phyloP scores from a whole-genome alignment of 139 green algal species.

The Desmodesmus armatus region DNA sequence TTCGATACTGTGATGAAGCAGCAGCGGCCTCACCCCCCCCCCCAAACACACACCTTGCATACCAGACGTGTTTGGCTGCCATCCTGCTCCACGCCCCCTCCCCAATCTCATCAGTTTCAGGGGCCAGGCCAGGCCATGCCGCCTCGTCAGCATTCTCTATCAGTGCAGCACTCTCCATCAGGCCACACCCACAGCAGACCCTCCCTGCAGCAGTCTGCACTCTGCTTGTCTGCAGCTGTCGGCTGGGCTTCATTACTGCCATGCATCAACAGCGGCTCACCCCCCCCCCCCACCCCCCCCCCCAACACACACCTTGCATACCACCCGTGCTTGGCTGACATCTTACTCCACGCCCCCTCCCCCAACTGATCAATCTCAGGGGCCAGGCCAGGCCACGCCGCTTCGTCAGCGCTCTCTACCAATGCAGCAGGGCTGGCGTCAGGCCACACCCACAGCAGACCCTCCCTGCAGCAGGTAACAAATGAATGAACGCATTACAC shows the following conservation, averaged over 20 bases:
- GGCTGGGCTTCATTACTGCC: not conserved
- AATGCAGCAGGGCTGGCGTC: slow-evolving; percentile 1
- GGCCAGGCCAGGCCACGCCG: slow-evolving; percentile 19
- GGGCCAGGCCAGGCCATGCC: slow-evolving; percentile 20
- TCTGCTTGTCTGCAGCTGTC: not conserved
- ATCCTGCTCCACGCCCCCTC: slow-evolving; percentile 1
- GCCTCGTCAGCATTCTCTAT: not conserved
- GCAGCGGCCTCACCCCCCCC: no score
- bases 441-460: slow-evolving; percentile 42
- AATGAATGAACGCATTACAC: no score
- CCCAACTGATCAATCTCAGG: slow-evolving; percentile 21
- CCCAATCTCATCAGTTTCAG: slow-evolving; percentile 10
- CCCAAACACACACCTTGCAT: slow-evolving; percentile 1
- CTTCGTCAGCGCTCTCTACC: not conserved
- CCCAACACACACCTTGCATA: slow-evolving; percentile 8
- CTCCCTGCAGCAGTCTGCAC: not conserved
- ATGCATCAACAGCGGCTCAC: no score
- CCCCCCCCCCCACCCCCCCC: no score
- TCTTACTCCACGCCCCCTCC: not conserved
- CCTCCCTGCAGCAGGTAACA: not conserved
- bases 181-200: slow-evolving; percentile 41
- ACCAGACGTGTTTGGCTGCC: not conserved
- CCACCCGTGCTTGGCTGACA: not conserved
- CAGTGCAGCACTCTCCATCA: not conserved
- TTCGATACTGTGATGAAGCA: no score